Percentiles rank a stretch among this genome's conserved stretches.
Conservation (phyloP, 257 asterid genomes). For the Lycium barbarum region DNA sequence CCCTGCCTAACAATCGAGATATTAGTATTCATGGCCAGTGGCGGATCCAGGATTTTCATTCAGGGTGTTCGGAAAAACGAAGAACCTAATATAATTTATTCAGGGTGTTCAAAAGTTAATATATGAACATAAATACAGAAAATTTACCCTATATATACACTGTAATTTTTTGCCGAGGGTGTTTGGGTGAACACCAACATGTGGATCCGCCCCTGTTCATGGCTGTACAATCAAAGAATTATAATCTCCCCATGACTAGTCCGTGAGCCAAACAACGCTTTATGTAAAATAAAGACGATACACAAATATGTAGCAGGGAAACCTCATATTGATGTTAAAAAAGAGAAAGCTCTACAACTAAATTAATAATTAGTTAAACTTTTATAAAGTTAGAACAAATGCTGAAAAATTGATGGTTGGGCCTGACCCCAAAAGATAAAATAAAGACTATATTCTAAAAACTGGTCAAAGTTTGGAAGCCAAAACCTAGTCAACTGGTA, state of each 20-base stretch:
- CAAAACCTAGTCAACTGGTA: neutral
- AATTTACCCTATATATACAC: no score
- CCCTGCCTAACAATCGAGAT: neutral
- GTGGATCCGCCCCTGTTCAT: no score
- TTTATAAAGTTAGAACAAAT: neutral
- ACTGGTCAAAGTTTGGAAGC: constrained; percentile 3
- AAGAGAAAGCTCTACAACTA: neutral
- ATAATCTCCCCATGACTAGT: neutral
- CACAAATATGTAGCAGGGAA: neutral
- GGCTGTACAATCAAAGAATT: neutral
- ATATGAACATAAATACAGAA: no score
- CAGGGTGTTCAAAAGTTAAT: no score
- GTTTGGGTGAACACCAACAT: no score
- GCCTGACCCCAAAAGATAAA: neutral
- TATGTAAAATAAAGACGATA: constrained; percentile 1
- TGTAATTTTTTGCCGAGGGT: no score
- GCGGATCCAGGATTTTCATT: no score
- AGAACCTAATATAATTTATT: no score
- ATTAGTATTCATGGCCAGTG: neutral
- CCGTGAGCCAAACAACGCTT: neutral
- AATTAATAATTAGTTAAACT: neutral
- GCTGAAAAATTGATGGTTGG: neutral
- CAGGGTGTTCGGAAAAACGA: no score
- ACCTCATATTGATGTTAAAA: constrained; percentile 11
- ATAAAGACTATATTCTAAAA: neutral